Base-by-base conservation (phyloP, 2,329 filamentous ascomycete species). In the Aspergillus oerlinghausenensis region DNA sequence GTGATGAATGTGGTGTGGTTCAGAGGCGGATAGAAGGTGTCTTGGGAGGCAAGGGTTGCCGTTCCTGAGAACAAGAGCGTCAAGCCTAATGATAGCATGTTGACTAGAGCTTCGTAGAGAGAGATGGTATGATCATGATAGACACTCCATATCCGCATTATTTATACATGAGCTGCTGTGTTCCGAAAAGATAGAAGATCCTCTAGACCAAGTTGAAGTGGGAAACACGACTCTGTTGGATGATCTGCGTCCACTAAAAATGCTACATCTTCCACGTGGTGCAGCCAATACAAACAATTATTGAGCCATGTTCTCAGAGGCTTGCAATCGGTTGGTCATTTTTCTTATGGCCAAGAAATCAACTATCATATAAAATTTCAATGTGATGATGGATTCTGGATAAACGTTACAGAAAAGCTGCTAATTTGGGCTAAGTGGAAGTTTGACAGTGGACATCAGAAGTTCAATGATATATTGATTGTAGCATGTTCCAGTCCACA, bases 1-100 rank as follows among this genome's bases (percentile, higher is more conserved):
- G 67, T 65, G 45, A 75, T 75, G 55, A 70, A 75, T 7, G 68
- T 64, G 14, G 69, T 73, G 47, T 73, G 59, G 58, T 74, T 73
- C n/a, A 75, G 63, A 25, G 71, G 66, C 1, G 73, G 73, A 26
- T 75, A 75, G 56, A 75, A 74, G 25, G 66, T 59, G 43, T 61
- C 56, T 5, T 0, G 43, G 43, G 23, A 47, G 21, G 43, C 43
- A 4, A 47, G 19, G 2, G 43, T 26, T 23, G 19, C 43, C 9
- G 43, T 47, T 11, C 43, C 43, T 14, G 43, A 47, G 43, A 47
- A 47, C 43, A 47, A 23, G 7, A 47, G 43, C 21, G 21, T n/a
- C 43, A 47, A 47, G 19, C 9, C 43, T 25, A 25, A 47, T 23
- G 43, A 47, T 10, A 47, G 23, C 43, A 47, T 47, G 21, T 47